Percentiles rank a stretch among this genome's conserved stretches.
These are phyloP conservation scores for Saturnispora saitoi DNA, from an alignment of 805 yeast genomes.

Conservation along the genomic window DNA sequence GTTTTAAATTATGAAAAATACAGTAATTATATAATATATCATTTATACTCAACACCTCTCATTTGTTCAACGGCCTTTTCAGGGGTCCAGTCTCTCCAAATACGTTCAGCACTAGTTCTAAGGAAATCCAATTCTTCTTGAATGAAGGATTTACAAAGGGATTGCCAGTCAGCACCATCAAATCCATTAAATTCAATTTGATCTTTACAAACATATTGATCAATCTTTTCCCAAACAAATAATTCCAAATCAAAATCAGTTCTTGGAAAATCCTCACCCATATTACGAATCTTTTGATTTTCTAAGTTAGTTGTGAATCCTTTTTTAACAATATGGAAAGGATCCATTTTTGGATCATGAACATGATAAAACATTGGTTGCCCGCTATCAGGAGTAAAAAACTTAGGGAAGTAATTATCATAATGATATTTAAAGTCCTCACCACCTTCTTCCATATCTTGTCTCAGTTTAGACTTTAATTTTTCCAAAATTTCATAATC, in stretches of 20 bases:
- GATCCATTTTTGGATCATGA: slow-evolving; percentile 48
- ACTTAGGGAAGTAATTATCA: slow-evolving; percentile 20
- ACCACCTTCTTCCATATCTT: slow-evolving; percentile 19
- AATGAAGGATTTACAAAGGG: slow-evolving; percentile 24
- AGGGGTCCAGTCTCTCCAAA: slow-evolving; percentile 15
- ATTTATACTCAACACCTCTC: slow-evolving; percentile 9
- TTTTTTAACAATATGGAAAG: slow-evolving; percentile 32
- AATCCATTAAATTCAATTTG: slow-evolving; percentile 19
- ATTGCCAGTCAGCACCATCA: slow-evolving; percentile 16
- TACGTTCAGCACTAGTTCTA: slow-evolving; percentile 16
- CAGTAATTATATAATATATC: background rate
- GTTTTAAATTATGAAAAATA: no score
- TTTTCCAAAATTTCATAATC: slow-evolving; percentile 24
- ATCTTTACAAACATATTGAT: slow-evolving; percentile 28
- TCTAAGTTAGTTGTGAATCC: slow-evolving; percentile 24
- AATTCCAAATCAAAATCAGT: slow-evolving; percentile 28
- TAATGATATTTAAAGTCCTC: slow-evolving; percentile 24
- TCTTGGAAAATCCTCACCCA: slow-evolving; percentile 29
- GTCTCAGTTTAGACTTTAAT: slow-evolving; percentile 17
- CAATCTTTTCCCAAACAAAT: slow-evolving; percentile 28
- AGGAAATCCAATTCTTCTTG: slow-evolving; percentile 22
- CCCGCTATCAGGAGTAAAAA: slow-evolving; percentile 23
- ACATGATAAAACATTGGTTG: slow-evolving; percentile 36
- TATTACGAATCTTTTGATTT: slow-evolving; percentile 25
- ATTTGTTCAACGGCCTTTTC: slow-evolving; percentile 10